Base-by-base conservation (phyloP, 1,284 basidiomycete genomes). In the Cryptococcus sp. region DNA sequence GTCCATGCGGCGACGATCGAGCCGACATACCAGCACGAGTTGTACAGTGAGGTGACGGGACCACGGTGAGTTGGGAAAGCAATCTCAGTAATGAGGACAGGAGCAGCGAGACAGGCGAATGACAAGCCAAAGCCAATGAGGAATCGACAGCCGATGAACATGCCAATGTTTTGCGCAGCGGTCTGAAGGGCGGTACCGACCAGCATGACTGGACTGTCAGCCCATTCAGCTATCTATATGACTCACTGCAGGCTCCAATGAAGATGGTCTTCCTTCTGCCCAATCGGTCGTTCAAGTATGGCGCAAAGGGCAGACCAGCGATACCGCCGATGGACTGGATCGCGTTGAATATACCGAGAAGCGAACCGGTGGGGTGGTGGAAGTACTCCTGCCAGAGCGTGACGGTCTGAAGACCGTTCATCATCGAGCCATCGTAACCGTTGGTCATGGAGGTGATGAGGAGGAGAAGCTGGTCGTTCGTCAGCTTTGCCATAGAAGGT, bases 141-240 rank as follows among this genome's bases (percentile, higher is more conserved):
- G 7, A 82, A 80, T 57, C 77, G 72, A 63, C 23, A 96, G 78
- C 75, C 67, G 43, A 74, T 70, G 64, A 91, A 92, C 87, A 89
- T 89, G 65, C 84, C 83, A 23, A 89, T 82, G 56, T 84, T 87
- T 59, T 85, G 83, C 0, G 66, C 59, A 15, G 62, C 66, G 0
- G 68, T 66, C 58, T 73, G 72, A 49, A 75, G 55, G 29, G 68
- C 67, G 17, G 66, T 58, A 48, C 65, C 75, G 48, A 74, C 52
- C 11, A 72, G 40, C 59, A 67, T 69, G 50, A 73, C 62, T 49
- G 46, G 7, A 15, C 13, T 8, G n/a, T 20, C 19, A 1, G 15
- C 20, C 25, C 25, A 40, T 17, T 10, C 40, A 47, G 22, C 11
- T 46, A 17, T 26, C 10, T 25, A 22, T 52, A 25, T 51, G 22